Evolutionary conservation across 495 filamentous ascomycete genomes (phyloP), one percentile per base, ranked within the genome.

Genomic region (Talaromyces borbonicus): DNA sequence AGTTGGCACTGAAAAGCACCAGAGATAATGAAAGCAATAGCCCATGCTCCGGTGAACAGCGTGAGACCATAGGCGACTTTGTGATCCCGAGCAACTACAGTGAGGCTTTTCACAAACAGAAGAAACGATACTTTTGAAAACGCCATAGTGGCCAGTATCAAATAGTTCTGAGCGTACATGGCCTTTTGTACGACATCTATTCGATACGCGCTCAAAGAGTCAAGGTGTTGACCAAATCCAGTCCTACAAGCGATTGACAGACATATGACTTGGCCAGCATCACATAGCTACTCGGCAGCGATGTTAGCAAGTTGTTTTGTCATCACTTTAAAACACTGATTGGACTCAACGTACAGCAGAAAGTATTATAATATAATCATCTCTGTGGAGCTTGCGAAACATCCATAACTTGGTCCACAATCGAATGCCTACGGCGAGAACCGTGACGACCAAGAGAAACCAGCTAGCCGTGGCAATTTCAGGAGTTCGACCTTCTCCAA

Each of bases 1-100:
- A 54, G 20, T 8, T 53, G 50, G 35, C 71, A 75, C 43, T 72
- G 65, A 20, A 75, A 72, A 8, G 64, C 60, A 0, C 58, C 52
- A 2, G 55, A 57, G 22, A 72, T 45, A 6, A 69, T 43, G 16
- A 59, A 55, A 15, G 54, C 39, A 14, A 67, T 5, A 6, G 50
- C 46, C 71, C 71, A 71, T 4, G 56, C 12, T 7, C 44, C 43
- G 4, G 63, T 55, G 9, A 57, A 56, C 23, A 51, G 47, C 39
- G 54, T 54, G 3, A 66, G 33, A 6, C 38, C 47, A 19, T 50
- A 27, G 18, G 57, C 50, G 37, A 61, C 42, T 29, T 54, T 44
- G 8, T 49, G 47, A 43, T 62, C 51, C 16, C 53, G 16, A 8
- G 50, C 24, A 8, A 58, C 45, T 8, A 58, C 43, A 15, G 43